These are phyloP conservation scores for Diaporthe sp. DNA, from an alignment of 2,329 filamentous ascomycete genomes.

Conservation along the genomic window DNA sequence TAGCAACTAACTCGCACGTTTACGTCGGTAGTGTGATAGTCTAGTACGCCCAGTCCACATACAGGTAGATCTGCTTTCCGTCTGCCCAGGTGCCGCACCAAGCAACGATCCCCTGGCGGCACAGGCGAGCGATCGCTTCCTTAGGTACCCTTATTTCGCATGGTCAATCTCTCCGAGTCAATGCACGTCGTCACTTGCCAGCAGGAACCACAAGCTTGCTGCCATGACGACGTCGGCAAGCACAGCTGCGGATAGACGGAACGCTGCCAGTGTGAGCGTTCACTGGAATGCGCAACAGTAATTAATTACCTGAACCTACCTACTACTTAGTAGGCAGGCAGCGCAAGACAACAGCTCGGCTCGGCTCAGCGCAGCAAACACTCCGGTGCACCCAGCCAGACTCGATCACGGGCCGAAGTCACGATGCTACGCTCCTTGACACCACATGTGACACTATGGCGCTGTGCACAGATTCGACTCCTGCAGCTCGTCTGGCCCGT, in stretches of 20 bases:
- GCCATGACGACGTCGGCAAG: slow-evolving; percentile 10
- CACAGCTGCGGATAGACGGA: not conserved
- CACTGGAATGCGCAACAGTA: not conserved
- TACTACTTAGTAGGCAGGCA: not conserved
- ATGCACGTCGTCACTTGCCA: slow-evolving; percentile 30
- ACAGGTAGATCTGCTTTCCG: slow-evolving; percentile 29
- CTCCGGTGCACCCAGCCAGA: not conserved
- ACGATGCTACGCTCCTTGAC: slow-evolving; percentile 30
- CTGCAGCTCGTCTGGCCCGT: slow-evolving; percentile 10
- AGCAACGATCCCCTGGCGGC: slow-evolving; percentile 32
- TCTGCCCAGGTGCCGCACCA: slow-evolving; percentile 16
- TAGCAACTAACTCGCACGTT: not conserved
- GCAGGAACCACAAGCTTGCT: slow-evolving; percentile 11
- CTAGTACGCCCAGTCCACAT: slow-evolving; percentile 21
- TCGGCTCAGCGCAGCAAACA: not conserved
- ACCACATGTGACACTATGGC: slow-evolving; percentile 33
- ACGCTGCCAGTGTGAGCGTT: not conserved
- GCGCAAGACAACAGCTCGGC: not conserved
- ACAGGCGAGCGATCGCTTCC: slow-evolving; percentile 14
- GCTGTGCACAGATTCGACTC: slow-evolving; percentile 27
- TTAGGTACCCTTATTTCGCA: slow-evolving; percentile 17
- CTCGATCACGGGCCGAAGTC: slow-evolving; percentile 33
- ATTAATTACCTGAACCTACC: not conserved
- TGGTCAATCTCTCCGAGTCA: slow-evolving; percentile 31
- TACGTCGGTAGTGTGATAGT: not conserved